phyloP scores from a whole-genome alignment of 352 stramenopile species.

The Globisporangium nodosum region DNA sequence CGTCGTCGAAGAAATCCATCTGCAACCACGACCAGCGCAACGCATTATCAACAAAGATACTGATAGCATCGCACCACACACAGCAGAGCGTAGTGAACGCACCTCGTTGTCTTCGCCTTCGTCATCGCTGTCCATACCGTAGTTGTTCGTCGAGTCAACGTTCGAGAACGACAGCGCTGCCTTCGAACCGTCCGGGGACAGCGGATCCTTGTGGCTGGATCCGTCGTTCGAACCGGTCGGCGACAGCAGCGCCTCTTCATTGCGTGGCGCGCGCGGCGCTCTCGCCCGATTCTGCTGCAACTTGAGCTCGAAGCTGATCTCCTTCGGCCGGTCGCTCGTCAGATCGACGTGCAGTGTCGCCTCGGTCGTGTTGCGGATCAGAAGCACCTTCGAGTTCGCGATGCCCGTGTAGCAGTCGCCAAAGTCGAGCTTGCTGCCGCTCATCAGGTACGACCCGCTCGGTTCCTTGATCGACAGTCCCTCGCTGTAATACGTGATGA shows the following conservation, averaged over 20 bases:
- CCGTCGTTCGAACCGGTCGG: conserved; percentile 70
- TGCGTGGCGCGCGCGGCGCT: conserved; percentile 43
- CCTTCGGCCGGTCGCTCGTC: conserved; percentile 81
- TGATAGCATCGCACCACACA: not conserved
- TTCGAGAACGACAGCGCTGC: conserved; percentile 47
- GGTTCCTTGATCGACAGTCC: conserved; percentile 84
- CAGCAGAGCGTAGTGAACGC: not conserved
- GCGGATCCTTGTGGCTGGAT: conserved; percentile 58
- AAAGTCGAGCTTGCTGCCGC: conserved; percentile 84
- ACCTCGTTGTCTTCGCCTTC: conserved; percentile 85
- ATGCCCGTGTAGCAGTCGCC: conserved; percentile 86
- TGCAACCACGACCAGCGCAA: conserved; percentile 10
- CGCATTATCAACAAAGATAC: not conserved
- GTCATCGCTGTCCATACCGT: conserved; percentile 78
- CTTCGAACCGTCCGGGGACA: conserved; percentile 58
- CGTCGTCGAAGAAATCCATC: conserved; percentile 77
- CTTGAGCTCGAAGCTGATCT: conserved; percentile 87
- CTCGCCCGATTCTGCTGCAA: conserved; percentile 66
- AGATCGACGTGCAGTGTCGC: conserved; percentile 80
- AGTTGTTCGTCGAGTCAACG: conserved; percentile 34
- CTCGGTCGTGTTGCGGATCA: conserved; percentile 84
- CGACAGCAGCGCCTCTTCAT: conserved; percentile 64
- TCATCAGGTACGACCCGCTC: conserved; percentile 80
- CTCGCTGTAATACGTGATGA: conserved; percentile 34
- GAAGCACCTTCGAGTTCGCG: conserved; percentile 71